Base-by-base conservation (phyloP, 441 rosid species). In the Syzygium syzygioides region DNA sequence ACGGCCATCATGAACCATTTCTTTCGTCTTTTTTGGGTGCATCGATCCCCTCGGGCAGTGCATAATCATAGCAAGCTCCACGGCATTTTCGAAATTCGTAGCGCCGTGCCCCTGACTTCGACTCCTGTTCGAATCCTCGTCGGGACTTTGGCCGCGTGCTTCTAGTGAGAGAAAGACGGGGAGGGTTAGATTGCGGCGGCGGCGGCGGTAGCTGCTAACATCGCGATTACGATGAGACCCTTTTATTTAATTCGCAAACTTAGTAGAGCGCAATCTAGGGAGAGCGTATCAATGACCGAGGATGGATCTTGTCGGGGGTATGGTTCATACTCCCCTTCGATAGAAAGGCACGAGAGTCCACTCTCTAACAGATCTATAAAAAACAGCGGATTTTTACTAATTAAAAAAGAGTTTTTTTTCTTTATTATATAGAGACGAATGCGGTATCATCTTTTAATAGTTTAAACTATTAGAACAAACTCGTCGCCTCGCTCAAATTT, bases 101-200 rank as follows among this genome's bases (percentile, higher is more conserved):
- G 28, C 60, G 9, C 10, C 13, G 28, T 56, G 57, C 28, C 5
- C 60, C 28, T 5, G 60, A 23, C 11, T 2, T 23, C 25, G 41
- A 19, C 26, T n/a, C 9, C 48, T 2, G 8, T 32, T 68, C 4
- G 4, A 32, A 17, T 18, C 32, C 25, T 0, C 4, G 45, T 18
- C 45, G 13, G 3, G 6, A 20, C 25, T 17, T 19, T 4, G 3
- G 14, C 3, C 45, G 3, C 23, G 10, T 18, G 79, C 0, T 66
- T 66, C 45, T 5, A 7, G 14, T 2, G 13, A 17, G 25, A 9
- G 45, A 66, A 18, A 18, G 0, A 37, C 4, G 5, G 0, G 0
- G 13, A 32, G 25, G 79, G 45, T 32, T 8, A 19, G 4, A 66
- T 10, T 32, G 25, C 11, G 5, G 45, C 13, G 3, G 45, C 14